Percentiles rank a stretch among this genome's conserved stretches.
Evolutionary conservation across 176 grass and related monocot genomes (phyloP).

Genomic region (Raddia guianensis): DNA sequence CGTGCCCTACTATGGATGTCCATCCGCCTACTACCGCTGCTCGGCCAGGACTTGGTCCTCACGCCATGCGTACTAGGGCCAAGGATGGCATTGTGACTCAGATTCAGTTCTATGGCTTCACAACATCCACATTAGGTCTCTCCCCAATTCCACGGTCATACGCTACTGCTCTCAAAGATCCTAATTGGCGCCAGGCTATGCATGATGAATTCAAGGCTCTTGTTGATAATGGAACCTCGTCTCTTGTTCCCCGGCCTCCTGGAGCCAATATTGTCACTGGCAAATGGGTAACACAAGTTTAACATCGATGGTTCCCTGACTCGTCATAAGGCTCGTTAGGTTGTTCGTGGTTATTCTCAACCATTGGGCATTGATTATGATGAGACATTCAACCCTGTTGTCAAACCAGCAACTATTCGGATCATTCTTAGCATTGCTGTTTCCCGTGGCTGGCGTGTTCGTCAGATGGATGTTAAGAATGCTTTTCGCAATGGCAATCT

Average conservation of each 20-base stretch:
- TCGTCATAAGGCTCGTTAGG: background rate
- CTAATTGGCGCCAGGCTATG: background rate
- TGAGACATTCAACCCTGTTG: background rate
- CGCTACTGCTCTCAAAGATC: background rate
- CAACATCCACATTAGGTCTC: no score
- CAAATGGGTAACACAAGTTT: background rate
- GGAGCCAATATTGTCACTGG: background rate
- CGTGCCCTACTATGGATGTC: no score
- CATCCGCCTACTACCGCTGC: no score
- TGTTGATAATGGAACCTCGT: background rate
- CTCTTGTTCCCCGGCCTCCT: background rate
- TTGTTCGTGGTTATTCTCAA: background rate
- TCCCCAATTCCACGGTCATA: background rate
- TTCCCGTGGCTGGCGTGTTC: background rate
- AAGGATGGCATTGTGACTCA: no score
- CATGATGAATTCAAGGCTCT: background rate
- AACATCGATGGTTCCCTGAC: background rate
- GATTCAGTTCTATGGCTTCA: no score
- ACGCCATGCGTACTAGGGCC: no score
- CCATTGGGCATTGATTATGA: background rate
- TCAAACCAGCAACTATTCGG: background rate
- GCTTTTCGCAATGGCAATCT: background rate
- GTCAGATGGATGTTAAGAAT: background rate
- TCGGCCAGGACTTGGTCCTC: no score
- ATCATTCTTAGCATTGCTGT: background rate